These are phyloP conservation scores for Vaccinium darrowii DNA, from an alignment of 148 eudicot species.

Conservation along the genomic window DNA sequence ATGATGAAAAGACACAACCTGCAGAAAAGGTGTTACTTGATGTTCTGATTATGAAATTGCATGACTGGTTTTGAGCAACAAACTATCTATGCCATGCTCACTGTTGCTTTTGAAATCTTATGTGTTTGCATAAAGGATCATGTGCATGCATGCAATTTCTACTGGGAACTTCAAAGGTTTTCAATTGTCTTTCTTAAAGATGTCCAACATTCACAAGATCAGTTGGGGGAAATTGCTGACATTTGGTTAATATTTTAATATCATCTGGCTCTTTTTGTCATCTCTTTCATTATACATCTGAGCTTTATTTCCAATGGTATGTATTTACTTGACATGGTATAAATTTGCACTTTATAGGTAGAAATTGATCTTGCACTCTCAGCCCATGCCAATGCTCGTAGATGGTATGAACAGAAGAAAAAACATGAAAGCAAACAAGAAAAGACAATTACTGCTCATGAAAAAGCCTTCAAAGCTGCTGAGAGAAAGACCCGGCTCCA, in stretches of 20 bases:
- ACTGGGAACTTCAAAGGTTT: neutral
- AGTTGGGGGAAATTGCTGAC: neutral
- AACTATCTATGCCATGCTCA: neutral
- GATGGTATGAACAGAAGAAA: slow-evolving; percentile 96
- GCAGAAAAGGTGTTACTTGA: slow-evolving; percentile 70
- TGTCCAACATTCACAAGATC: slow-evolving; percentile 1
- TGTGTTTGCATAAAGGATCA: neutral
- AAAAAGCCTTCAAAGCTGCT: slow-evolving; percentile 98
- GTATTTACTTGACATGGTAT: neutral
- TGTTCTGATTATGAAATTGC: neutral
- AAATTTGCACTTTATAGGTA: slow-evolving; percentile 45
- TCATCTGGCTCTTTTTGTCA: neutral
- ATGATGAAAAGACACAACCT: slow-evolving; percentile 94
- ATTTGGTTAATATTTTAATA: neutral
- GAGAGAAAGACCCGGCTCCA: slow-evolving; percentile 91
- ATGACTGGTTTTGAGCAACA: neutral
- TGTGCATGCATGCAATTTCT: neutral
- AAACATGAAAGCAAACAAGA: slow-evolving; percentile 96
- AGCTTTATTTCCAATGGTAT: neutral
- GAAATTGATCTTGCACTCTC: slow-evolving; percentile 95
- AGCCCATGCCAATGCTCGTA: slow-evolving; percentile 96
- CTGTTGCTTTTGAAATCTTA: neutral
- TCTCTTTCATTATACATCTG: neutral
- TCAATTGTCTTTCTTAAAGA: neutral
- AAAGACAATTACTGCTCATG: slow-evolving; percentile 92